Evolutionary conservation across 2,329 filamentous ascomycete genomes (phyloP).

Genomic region (Mariannaea elegans): DNA sequence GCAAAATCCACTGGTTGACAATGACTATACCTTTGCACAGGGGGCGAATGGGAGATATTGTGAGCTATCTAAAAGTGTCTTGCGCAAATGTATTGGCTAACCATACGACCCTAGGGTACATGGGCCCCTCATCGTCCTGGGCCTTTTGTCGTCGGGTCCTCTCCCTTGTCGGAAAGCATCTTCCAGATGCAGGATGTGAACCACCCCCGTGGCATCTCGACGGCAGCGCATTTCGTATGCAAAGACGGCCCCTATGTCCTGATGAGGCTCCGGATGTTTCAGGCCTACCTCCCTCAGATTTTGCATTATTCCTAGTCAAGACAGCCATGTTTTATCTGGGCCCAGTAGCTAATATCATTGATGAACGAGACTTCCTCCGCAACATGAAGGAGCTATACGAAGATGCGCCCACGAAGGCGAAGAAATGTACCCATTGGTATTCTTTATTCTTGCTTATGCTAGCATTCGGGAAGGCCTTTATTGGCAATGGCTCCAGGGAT

Average conservation of each 20-base stretch:
- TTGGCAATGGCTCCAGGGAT: constrained; percentile 35
- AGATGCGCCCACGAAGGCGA: constrained; percentile 31
- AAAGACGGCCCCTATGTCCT: constrained; percentile 29
- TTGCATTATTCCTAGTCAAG: constrained; percentile 35
- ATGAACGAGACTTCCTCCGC: constrained; percentile 28
- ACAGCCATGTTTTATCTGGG: constrained; percentile 38
- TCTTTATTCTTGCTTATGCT: constrained; percentile 45
- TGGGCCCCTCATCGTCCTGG: constrained; percentile 40
- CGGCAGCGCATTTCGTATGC: constrained; percentile 36
- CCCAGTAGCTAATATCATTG: constrained; percentile 29
- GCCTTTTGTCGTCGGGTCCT: constrained; percentile 38
- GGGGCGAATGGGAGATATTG: constrained; percentile 33
- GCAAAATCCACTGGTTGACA: constrained; percentile 38
- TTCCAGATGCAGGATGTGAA: constrained; percentile 34
- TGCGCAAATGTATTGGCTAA: neutral
- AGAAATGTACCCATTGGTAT: constrained; percentile 39
- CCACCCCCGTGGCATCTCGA: constrained; percentile 39
- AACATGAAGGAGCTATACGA: constrained; percentile 35
- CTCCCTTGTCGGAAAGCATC: constrained; percentile 35
- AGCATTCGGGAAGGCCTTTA: constrained; percentile 45
- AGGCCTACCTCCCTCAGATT: constrained; percentile 32
- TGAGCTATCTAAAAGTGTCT: neutral
- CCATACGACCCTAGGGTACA: constrained; percentile 30
- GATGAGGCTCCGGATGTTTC: constrained; percentile 35
- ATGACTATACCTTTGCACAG: constrained; percentile 35